Evolutionary conservation across 1,139 yeast species (phyloP), one percentile per base, ranked within the genome.

Genomic region (Sugiyamaella japonica): DNA sequence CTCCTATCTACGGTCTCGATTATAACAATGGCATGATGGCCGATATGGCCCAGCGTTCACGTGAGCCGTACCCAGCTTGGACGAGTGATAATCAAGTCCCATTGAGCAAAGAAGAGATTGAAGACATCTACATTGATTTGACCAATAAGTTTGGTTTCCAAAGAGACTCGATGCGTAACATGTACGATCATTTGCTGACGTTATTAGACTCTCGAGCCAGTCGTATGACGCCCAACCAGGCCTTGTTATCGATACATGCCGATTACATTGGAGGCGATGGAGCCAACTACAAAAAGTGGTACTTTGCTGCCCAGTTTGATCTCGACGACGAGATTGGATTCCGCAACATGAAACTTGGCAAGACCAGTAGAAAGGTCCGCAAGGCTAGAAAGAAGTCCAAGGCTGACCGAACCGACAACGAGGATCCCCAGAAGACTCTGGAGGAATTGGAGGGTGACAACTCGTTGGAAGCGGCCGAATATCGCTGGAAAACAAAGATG

Each of bases 61-160:
- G 76, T 25, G 98, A 96, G 63, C 97, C 97, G 40, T 93, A 91
- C 70, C 97, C 96, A 47, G 96, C 97, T 34, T 93, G 97, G 96
- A 85, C 95, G 15, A 88, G 91, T 47, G 98, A 90, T 68, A 86
- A 87, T 58, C 93, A 87, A 71, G 87, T 86, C 41, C 96, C 97
- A 10, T 78, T 90, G 54, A 72, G 86, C 62, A 83, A 89, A 64
- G 96, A 89, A 70, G 96, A 89, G 72, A 89, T 95, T 66, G 95
- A 88, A 74, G 95, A 87, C 69, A 85, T 93, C 55, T 93, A 93
- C 72, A 85, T 88, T 67, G 96, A 91, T 70, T 78, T 95, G 70
- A 79, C 96, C 57, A 85, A 86, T 74, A 86, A 87, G 73, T 90
- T 95, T 73, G 99, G 99, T 60, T 95, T 95, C 82, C 99, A 95